Evolutionary conservation across 441 rosid species (phyloP), one percentile per base, ranked within the genome.

Genomic region (Pelargonium fulgidum): DNA sequence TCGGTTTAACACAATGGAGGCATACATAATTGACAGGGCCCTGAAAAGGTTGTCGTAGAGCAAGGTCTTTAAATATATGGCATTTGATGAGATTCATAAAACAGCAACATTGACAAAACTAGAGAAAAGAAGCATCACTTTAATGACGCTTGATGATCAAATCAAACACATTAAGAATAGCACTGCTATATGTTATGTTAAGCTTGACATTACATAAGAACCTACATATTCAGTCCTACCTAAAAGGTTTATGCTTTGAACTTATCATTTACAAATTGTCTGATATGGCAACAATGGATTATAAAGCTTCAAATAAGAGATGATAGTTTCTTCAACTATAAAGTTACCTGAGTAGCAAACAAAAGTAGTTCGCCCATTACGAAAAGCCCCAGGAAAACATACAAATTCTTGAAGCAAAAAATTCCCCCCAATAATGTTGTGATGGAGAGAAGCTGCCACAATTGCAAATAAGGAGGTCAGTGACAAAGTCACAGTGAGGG

Each of bases 311-410:
- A 59, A 22, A 59, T 22, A 20, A 9, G 22, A 59, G 48, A 59
- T 8, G 17, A 19, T 56, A 56, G 12, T 8, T 10, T 12, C 5
- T 19, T 58, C 12, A 58, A 58, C n/a, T 47, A 50, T 58, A 24
- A n/a, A 56, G 22, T 64, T 81, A 89, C 96, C 96, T 93, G 97
- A 10, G 90, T 89, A 68, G 97, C 93, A 73, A 93, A 93, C 78
- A 93, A 78, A 68, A 93, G 86, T 19, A 93, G 81, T 78, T 93
- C 99, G 59, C 97, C 97, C 67, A 91, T 70, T 50, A 91, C 85
- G 58, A 93, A 93, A 63, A 93, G 79, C 66, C 84, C 96, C 72
- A 93, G 85, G 83, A 93, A 93, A 71, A 78, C 77, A 62, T 91
- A 91, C 96, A 93, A 76, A 92, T 78, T 91, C 83, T 89, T 89